Conservation (phyloP, 2,329 filamentous ascomycete genomes). For the Aspergillus terreus region DNA sequence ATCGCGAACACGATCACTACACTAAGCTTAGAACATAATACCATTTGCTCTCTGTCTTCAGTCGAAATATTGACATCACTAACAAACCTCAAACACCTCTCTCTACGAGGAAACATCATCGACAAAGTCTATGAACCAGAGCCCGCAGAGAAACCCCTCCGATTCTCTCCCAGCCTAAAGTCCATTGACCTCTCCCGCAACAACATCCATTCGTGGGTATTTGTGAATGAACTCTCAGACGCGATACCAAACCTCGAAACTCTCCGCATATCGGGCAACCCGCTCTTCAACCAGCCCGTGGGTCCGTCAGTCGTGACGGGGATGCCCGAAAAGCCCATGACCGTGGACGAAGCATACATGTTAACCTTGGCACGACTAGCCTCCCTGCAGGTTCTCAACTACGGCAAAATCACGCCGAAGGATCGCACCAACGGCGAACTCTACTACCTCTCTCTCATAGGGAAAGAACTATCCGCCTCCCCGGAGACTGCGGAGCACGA, state of each 20-base stretch:
- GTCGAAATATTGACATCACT: constrained; percentile 52
- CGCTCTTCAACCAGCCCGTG: constrained; percentile 62
- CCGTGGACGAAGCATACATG: constrained; percentile 81
- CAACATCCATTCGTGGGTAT: constrained; percentile 63
- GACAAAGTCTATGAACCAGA: constrained; percentile 38
- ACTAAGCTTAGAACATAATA: constrained; percentile 50
- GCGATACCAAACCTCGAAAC: constrained; percentile 70
- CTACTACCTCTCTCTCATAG: constrained; percentile 86
- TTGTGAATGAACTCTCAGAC: constrained; percentile 65
- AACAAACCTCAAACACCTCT: constrained; percentile 46
- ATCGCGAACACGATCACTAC: constrained; percentile 38
- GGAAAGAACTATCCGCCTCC: constrained; percentile 60
- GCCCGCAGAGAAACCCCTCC: constrained; percentile 33
- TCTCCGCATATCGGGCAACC: constrained; percentile 81
- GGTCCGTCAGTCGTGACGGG: constrained; percentile 35
- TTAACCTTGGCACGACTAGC: constrained; percentile 74
- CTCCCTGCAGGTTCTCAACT: constrained; percentile 59
- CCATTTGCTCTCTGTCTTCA: constrained; percentile 33
- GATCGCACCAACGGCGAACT: constrained; percentile 86
- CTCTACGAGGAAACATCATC: constrained; percentile 74
- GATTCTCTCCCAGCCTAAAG: constrained; percentile 54
- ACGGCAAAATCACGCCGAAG: constrained; percentile 60
- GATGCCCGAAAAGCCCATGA: constrained; percentile 38
- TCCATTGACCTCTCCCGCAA: constrained; percentile 75
- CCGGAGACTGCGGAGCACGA: constrained; percentile 42